Evolutionary conservation across 768 basidiomycete genomes (phyloP).

Genomic region (Tylopilus cervinicoccineus): DNA sequence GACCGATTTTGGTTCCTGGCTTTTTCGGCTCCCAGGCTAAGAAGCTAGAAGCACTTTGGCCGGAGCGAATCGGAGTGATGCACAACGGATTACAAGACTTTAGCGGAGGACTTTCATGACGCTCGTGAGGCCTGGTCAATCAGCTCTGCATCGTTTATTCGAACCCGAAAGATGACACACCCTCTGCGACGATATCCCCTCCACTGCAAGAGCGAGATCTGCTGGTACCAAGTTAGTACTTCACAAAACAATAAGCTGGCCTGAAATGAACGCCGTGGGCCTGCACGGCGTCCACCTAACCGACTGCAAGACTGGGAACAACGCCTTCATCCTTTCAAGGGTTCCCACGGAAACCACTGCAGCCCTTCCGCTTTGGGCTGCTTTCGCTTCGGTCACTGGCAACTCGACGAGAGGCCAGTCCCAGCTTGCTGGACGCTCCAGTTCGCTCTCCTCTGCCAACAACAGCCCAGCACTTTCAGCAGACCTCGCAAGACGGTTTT

Average conservation of each 20-base stretch:
- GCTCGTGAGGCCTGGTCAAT: neutral
- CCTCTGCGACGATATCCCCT: neutral
- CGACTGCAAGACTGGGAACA: neutral
- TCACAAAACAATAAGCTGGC: neutral
- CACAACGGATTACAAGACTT: neutral
- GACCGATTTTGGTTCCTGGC: neutral
- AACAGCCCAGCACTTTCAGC: neutral
- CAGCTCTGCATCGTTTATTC: neutral
- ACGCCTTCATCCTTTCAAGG: neutral
- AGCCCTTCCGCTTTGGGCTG: constrained; percentile 9
- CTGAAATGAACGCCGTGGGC: neutral
- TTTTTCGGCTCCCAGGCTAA: neutral
- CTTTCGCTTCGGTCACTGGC: constrained; percentile 4
- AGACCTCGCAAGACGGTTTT: constrained; percentile 19
- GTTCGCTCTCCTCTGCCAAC: neutral
- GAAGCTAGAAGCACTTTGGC: neutral
- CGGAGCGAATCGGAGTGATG: neutral
- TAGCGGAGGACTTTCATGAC: neutral
- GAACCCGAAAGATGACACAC: no score
- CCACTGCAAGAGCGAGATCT: neutral
- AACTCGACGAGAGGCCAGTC: neutral
- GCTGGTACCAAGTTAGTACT: neutral
- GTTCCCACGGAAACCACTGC: neutral
- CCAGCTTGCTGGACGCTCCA: neutral
- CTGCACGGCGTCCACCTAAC: neutral